A percentile compares a stretch with the other conserved stretches of the same genome.
Conservation (phyloP, 139 green algal species). For the Chlorella sp. region DNA sequence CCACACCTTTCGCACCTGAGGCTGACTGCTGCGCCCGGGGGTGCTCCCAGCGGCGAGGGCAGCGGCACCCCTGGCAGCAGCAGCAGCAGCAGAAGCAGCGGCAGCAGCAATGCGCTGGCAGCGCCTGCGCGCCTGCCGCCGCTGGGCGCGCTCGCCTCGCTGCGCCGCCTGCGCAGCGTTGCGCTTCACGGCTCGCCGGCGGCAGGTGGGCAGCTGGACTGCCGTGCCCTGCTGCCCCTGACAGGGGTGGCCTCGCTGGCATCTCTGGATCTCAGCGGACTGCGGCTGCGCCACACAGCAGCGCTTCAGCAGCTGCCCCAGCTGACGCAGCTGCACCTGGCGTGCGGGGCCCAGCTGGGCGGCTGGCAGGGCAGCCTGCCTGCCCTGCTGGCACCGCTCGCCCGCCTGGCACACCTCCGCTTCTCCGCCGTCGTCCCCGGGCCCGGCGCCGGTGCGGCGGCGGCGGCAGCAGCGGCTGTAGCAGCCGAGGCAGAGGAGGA, state of each 20-base stretch:
- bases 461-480: background rate
- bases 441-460: background rate
- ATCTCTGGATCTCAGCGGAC: background rate
- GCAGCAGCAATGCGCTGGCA: background rate
- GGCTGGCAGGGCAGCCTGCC: conserved; percentile 7
- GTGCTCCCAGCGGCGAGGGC: background rate
- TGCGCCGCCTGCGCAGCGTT: conserved; percentile 20
- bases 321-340: background rate
- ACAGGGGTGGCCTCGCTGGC: background rate
- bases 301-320: conserved; percentile 11
- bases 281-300: background rate
- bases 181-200: background rate
- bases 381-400: conserved; percentile 13
- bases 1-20: background rate
- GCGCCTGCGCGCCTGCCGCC: background rate
- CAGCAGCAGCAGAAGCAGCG: background rate
- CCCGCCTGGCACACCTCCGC: conserved; percentile 5
- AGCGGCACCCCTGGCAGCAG: background rate
- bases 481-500: background rate
- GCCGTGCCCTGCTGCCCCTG: conserved; percentile 1
- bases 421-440: background rate
- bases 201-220: conserved; percentile 3
- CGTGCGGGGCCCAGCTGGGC: background rate
- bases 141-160: background rate
- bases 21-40: background rate